phyloP scores from a whole-genome alignment of 768 basidiomycete species.

The Lactarius sp. region DNA sequence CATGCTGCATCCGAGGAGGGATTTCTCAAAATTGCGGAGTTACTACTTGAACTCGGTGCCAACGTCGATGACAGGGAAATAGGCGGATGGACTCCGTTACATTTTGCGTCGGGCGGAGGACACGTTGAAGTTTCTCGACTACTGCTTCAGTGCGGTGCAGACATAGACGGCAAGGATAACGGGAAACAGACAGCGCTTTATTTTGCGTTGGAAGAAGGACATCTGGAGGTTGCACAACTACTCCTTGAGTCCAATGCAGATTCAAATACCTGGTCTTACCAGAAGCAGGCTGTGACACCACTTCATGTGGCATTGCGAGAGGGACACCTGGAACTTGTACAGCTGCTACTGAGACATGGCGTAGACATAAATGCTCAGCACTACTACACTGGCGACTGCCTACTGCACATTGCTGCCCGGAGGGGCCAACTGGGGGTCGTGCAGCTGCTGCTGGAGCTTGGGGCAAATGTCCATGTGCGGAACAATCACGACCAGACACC shows the following conservation, averaged over 20 bases:
- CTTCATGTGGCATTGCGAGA: background rate
- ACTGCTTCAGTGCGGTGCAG: background rate
- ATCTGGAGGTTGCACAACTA: background rate
- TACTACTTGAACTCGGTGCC: background rate
- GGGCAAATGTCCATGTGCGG: background rate
- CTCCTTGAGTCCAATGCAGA: conserved; percentile 1
- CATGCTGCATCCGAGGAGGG: background rate
- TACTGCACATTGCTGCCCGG: background rate
- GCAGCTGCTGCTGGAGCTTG: background rate
- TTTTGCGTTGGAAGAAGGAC: background rate
- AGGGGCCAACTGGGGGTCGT: background rate
- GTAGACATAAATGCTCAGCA: background rate
- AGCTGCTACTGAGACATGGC: background rate
- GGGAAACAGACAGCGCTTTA: background rate
- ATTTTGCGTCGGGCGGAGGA: background rate
- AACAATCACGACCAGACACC: background rate
- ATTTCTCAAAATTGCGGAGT: too few relatives aligned
- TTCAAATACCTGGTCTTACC: too few relatives aligned
- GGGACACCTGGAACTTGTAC: background rate
- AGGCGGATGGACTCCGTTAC: background rate
- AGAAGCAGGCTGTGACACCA: background rate
- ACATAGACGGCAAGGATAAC: background rate
- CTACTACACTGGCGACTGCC: background rate
- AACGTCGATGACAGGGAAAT: background rate
- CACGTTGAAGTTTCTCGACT: background rate